A percentile compares a stretch with the other conserved stretches of the same genome.
Evolutionary conservation across 2,329 filamentous ascomycete genomes (phyloP).

Genomic region (Akanthomyces muscarius): DNA sequence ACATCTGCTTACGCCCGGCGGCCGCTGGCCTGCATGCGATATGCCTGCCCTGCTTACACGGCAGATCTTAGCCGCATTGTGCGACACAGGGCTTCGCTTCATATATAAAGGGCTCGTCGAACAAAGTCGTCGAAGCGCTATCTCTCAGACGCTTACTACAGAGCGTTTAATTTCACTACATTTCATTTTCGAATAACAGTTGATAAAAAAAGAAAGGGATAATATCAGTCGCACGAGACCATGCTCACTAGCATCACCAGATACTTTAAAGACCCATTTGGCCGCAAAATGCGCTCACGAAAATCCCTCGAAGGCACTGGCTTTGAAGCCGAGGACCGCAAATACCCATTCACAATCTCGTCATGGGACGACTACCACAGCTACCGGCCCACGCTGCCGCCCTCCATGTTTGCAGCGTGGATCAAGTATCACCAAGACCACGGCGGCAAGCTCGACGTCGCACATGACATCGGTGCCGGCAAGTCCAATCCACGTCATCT

Average conservation of each 20-base stretch:
- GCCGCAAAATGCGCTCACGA: not conserved
- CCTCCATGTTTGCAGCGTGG: conserved; percentile 16
- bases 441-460: conserved; percentile 11
- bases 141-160: not conserved
- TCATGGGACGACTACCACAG: conserved; percentile 15
- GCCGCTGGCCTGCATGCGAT: not conserved
- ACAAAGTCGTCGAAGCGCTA: not conserved
- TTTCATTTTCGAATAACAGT: not conserved
- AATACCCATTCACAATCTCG: conserved; percentile 15
- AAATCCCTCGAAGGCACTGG: not conserved
- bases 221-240: not conserved
- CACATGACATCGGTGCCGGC: conserved; percentile 16
- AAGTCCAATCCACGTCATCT: not conserved
- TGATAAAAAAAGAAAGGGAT: not conserved
- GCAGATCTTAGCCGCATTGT: not conserved
- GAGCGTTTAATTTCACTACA: not conserved
- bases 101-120: not conserved
- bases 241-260: not conserved
- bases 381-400: conserved; percentile 8
- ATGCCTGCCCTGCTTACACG: not conserved
- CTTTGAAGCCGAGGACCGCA: conserved; percentile 9
- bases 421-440: conserved; percentile 11
- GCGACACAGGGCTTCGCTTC: not conserved
- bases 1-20: conserved; percentile 3
- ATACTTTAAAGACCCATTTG: conserved; percentile 8